Conservation (phyloP, 2,329 filamentous ascomycete species). For the Penicillium sp. region DNA sequence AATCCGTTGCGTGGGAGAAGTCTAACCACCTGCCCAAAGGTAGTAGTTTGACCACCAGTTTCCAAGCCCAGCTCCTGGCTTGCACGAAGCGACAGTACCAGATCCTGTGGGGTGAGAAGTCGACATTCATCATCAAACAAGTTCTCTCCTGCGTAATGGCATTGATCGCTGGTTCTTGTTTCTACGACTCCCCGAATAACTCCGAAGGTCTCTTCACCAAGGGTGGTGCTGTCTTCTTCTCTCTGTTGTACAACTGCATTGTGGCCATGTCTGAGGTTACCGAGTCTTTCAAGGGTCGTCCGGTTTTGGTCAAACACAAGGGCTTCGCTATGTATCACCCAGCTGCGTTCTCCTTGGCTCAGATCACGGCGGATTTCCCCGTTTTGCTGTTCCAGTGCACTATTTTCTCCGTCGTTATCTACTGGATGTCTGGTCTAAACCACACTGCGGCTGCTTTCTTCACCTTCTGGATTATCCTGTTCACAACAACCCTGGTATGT, state of each 20-base stretch:
- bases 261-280: constrained; percentile 65
- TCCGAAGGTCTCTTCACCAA: constrained; percentile 62
- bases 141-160: constrained; percentile 57
- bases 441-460: constrained; percentile 56
- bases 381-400: constrained; percentile 59
- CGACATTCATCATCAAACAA: constrained; percentile 63
- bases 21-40: constrained; percentile 52
- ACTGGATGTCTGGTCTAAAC: constrained; percentile 62
- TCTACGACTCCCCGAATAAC: constrained; percentile 61
- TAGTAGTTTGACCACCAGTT: constrained; percentile 57
- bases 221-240: constrained; percentile 61
- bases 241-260: constrained; percentile 60
- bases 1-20: constrained; percentile 56
- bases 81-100: constrained; percentile 62
- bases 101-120: constrained; percentile 63
- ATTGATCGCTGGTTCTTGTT: constrained; percentile 63
- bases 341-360: constrained; percentile 35
- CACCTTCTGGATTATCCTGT: constrained; percentile 54
- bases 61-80: constrained; percentile 55
- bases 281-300: constrained; percentile 58
- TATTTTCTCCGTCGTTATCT: constrained; percentile 56
- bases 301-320: constrained; percentile 58
- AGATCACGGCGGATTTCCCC: constrained; percentile 49
- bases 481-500: constrained; percentile 8
- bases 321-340: constrained; percentile 58